Percentiles rank a stretch among this genome's conserved stretches.
phyloP scores from a whole-genome alignment of 305 asterid genomes.

The Solanum aculeatissimum region DNA sequence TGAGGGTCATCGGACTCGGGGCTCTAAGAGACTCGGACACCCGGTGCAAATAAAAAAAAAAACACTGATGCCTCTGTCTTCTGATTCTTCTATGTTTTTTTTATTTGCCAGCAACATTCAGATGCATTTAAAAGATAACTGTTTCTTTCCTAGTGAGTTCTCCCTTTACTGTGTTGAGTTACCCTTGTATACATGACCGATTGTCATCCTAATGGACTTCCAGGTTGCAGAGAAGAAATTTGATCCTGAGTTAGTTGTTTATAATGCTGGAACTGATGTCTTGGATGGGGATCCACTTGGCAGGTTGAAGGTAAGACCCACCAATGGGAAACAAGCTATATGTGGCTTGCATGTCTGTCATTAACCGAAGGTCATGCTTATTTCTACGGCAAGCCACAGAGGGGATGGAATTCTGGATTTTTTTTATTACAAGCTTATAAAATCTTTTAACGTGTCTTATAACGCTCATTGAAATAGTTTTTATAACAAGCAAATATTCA shows the following conservation, averaged over 20 bases:
- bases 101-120: not conserved
- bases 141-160: not conserved
- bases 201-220: slow-evolving; percentile 8
- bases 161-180: not conserved
- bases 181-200: not conserved
- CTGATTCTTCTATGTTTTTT: not conserved
- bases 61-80: not conserved
- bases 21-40: too few relatives aligned
- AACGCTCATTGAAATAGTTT: not conserved
- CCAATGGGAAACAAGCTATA: not conserved
- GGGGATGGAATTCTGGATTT: not conserved
- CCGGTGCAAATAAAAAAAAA: too few relatives aligned
- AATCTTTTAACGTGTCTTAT: not conserved
- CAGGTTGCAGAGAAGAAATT: slow-evolving; percentile 63
- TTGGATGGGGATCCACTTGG: slow-evolving; percentile 95
- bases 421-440: not conserved
- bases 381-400: not conserved
- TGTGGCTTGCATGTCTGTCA: not conserved
- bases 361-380: not conserved
- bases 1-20: too few relatives aligned
- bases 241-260: slow-evolving; percentile 68
- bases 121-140: not conserved
- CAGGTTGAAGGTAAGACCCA: slow-evolving; percentile 48
- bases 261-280: slow-evolving; percentile 95
- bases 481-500: not conserved